Evolutionary conservation across 2,329 filamentous ascomycete species (phyloP), one percentile per base, ranked within the genome.

Genomic region (Colletotrichum graminicola): DNA sequence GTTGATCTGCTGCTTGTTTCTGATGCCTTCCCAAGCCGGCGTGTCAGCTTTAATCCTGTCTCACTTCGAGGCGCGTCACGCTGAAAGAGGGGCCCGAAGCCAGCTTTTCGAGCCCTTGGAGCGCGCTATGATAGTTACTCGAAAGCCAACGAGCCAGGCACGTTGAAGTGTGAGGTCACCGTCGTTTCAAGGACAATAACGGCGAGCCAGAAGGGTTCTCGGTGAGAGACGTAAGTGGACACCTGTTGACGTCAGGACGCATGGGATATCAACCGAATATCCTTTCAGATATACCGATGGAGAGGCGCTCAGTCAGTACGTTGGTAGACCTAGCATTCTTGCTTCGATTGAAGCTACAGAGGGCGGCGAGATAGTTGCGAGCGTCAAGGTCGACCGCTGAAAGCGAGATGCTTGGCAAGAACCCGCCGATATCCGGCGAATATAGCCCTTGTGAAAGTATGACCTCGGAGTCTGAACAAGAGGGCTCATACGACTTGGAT

Each of bases 151-250:
- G 75, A 78, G 73, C 76, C 75, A 36, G 63, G 59, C 16, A 74
- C 74, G 26, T 73, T 79, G n/a, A 73, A 75, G 21, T 78, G 76
- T 41, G 74, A 77, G 68, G 41, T 77, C 78, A 77, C 56, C 67
- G 74, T 43, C 75, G 74, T 23, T 71, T 75, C 43, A 69, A 72
- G 11, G 74, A 76, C 61, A 66, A 75, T 36, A 76, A 76, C 34
- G 62, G 55, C 29, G 73, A 74, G 51, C 74, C 75, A 21, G 69
- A 76, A 41, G 74, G 77, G 61, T 75, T 77, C 62, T 68, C 79
- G 39, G 63, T 76, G 51, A 69, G 76, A 78, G 67, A 75, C 74
- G 77, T 78, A 72, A 71, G 64, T 73, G 52, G 32, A 32, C 18
- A n/a, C 45, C 5, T 14, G 16, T 43, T 64, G 49, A 66, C 62